Evolutionary conservation across 148 eudicot genomes (phyloP).

Genomic region (Polygonum maritimum): DNA sequence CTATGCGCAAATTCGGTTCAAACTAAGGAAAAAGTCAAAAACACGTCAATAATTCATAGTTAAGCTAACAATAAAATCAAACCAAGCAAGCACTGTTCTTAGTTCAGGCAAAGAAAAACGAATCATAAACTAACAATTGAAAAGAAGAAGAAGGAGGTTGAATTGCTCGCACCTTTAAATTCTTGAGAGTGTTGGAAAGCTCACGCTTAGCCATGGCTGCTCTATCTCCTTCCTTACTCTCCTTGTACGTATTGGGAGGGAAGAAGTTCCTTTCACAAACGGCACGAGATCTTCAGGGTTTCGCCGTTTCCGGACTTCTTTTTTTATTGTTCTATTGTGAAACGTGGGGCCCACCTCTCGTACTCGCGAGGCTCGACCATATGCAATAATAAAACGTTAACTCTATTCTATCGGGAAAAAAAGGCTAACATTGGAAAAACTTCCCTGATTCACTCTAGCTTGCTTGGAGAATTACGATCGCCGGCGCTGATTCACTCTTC

Average conservation of each 20-base stretch:
- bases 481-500: too few relatives aligned
- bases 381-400: too few relatives aligned
- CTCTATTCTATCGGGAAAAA: too few relatives aligned
- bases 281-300: background rate
- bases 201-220: slow-evolving; percentile 62
- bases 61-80: slow-evolving; percentile 5
- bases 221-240: background rate
- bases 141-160: background rate
- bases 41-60: slow-evolving; percentile 14
- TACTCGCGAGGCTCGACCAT: too few relatives aligned
- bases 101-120: slow-evolving; percentile 2
- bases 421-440: too few relatives aligned
- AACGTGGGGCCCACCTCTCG: too few relatives aligned
- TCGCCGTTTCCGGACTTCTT: background rate
- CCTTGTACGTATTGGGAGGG: background rate
- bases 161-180: slow-evolving; percentile 52
- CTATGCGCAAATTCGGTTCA: background rate
- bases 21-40: background rate
- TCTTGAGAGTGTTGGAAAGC: slow-evolving; percentile 62
- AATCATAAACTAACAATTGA: slow-evolving; percentile 13
- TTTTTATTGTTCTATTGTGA: too few relatives aligned
- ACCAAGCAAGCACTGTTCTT: background rate
- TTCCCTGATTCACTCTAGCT: too few relatives aligned
- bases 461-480: too few relatives aligned
- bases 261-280: background rate